These are phyloP conservation scores for Rhizoclosmatium sp. DNA, from an alignment of 192 early-diverging fungal species.

Conservation along the genomic window DNA sequence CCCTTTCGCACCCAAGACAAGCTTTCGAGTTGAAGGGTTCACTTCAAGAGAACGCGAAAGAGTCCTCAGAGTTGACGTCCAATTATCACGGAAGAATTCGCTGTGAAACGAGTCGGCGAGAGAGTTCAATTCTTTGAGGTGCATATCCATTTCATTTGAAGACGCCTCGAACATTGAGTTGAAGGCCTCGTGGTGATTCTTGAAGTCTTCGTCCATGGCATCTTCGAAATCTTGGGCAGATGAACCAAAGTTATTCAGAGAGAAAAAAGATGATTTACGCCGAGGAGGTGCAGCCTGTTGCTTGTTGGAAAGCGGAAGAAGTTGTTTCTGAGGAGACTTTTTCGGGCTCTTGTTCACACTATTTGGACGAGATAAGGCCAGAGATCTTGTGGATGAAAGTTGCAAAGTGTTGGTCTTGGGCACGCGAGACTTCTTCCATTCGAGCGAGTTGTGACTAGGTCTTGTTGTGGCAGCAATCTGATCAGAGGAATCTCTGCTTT, in stretches of 20 bases:
- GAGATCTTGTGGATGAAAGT: not conserved
- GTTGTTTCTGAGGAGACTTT: not conserved
- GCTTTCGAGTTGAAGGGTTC: not conserved
- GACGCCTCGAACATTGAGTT: not conserved
- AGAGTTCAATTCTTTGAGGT: not conserved
- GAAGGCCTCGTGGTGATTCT: not conserved
- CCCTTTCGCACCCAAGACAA: conserved; percentile 5
- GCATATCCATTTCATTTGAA: not conserved
- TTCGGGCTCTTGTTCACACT: not conserved
- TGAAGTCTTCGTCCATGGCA: not conserved
- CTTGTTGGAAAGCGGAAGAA: not conserved
- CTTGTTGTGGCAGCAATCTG: not conserved
- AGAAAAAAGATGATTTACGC: not conserved
- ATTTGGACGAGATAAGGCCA: not conserved
- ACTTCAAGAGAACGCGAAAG: not conserved
- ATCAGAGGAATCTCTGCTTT: not conserved
- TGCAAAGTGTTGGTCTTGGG: not conserved
- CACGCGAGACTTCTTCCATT: not conserved
- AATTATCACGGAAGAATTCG: not conserved
- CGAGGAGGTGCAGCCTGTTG: not conserved
- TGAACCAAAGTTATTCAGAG: not conserved
- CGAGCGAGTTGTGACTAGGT: not conserved
- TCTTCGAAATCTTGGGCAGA: not conserved
- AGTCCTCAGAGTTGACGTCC: not conserved
- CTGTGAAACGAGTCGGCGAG: not conserved